Conservation (phyloP, 768 basidiomycete species). For the Psilocybe sp. region DNA sequence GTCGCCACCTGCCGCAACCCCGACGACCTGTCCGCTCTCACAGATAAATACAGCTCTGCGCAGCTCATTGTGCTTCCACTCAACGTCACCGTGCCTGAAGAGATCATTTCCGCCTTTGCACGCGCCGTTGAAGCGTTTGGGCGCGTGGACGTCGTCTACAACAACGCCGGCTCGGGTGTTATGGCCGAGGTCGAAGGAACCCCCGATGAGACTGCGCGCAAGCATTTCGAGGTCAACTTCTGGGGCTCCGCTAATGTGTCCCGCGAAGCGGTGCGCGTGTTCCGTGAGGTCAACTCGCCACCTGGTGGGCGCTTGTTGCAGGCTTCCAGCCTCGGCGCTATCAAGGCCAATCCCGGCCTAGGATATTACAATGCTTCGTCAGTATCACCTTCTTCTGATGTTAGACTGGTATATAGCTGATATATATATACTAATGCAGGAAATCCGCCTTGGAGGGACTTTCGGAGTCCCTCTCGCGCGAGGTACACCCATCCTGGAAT, state of each 20-base stretch:
- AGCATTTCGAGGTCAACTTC: not conserved
- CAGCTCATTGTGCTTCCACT: slow-evolving; percentile 1
- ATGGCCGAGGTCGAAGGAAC: not conserved
- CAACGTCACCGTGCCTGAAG: slow-evolving; percentile 2
- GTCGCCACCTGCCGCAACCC: slow-evolving; percentile 1
- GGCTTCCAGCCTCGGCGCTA: not conserved
- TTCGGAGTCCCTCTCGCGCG: not conserved
- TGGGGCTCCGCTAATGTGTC: not conserved
- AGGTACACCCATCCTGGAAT: slow-evolving; percentile 1
- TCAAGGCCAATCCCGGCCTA: not conserved
- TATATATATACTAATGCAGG: not conserved
- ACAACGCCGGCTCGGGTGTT: slow-evolving; percentile 4
- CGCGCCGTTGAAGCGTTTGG: not conserved
- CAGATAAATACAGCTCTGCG: not conserved
- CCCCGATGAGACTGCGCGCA: not conserved
- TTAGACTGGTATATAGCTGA: no score
- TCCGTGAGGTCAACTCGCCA: not conserved
- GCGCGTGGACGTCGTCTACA: slow-evolving; percentile 6
- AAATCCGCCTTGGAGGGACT: not conserved
- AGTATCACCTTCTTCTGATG: not conserved
- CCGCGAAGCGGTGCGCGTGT: not conserved
- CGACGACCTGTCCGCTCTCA: not conserved
- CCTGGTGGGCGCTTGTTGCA: not conserved
- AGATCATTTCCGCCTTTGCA: not conserved
- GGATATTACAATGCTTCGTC: not conserved